Evolutionary conservation across 108 stramenopile genomes (phyloP).

Genomic region (Poteriospumella lacustris): DNA sequence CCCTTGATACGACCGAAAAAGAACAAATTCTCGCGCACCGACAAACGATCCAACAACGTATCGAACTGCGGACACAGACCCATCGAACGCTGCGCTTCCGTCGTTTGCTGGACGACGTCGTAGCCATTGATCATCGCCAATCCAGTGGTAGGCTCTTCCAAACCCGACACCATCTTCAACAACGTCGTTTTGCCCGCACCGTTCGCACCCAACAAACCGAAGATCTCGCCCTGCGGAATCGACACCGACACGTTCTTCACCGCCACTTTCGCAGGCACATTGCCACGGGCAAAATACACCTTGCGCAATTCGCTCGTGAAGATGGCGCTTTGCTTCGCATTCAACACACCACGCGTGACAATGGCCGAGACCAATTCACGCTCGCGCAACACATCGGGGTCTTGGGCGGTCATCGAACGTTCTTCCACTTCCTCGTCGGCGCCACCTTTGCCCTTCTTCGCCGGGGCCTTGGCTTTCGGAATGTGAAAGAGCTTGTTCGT

Average conservation of each 20-base stretch:
- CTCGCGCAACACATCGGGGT: slow-evolving; percentile 14
- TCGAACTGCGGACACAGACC: slow-evolving; percentile 28
- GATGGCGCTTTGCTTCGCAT: slow-evolving; percentile 4
- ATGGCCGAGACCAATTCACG: neutral
- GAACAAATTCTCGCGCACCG: slow-evolving; percentile 24
- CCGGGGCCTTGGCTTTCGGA: neutral
- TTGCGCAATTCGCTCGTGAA: neutral
- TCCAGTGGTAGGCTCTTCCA: slow-evolving; percentile 4
- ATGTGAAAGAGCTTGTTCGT: neutral
- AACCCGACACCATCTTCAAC: slow-evolving; percentile 30
- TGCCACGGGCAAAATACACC: slow-evolving; percentile 16
- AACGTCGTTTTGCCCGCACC: slow-evolving; percentile 30
- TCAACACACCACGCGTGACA: neutral
- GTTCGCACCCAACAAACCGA: slow-evolving; percentile 5
- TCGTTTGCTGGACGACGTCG: slow-evolving; percentile 1
- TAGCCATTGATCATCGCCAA: slow-evolving; percentile 18
- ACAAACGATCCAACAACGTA: slow-evolving; percentile 15
- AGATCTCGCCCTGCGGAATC: slow-evolving; percentile 11
- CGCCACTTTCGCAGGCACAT: slow-evolving; percentile 1
- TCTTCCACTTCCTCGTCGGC: neutral
- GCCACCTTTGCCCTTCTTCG: too few relatives aligned
- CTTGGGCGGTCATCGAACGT: neutral
- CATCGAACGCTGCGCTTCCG: slow-evolving; percentile 16
- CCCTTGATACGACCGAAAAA: slow-evolving; percentile 23
- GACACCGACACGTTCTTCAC: neutral